Evolutionary conservation across 1,284 basidiomycete genomes (phyloP), one percentile per base, ranked within the genome.

Genomic region (Exobasidium cylindrosporum): DNA sequence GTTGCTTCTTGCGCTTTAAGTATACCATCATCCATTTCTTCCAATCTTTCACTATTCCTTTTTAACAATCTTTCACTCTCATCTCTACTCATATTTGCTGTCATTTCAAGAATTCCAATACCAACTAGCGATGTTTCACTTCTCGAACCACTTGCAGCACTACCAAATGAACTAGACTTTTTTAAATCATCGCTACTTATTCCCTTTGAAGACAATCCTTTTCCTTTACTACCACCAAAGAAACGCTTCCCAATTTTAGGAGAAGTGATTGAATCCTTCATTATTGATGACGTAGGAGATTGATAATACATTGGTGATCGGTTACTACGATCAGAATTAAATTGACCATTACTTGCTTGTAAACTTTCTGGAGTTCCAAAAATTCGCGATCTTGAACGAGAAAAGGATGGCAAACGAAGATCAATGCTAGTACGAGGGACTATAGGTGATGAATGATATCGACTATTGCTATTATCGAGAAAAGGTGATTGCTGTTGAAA

Each of bases 1-100:
- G 59, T 61, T 7, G 59, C 59, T 4, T 23, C 50, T 35, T 61
- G 47, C 5, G 46, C 53, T 13, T 40, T 40, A 17, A 40, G 17
- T 17, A 40, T 17, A 17, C 35, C 17, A 17, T 40, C 35, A 40
- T 40, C 35, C 35, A 40, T 40, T 17, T 40, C 35, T 17, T 40
- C 35, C 35, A 40, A 17, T 17, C 17, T 40, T 7, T 40, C 35
- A 17, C 7, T 40, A 17, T 40, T 40, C 17, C 35, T 17, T 17
- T 40, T 40, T 17, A 40, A 10, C 35, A 40, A n/a, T n/a, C n/a
- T n/a, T n/a, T n/a, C n/a, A n/a, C n/a, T n/a, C n/a, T n/a, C n/a
- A n/a, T n/a, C n/a, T n/a, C n/a, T n/a, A n/a, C n/a, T n/a, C n/a
- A n/a, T n/a, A n/a, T 97, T 29, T 94, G n/a, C n/a, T n/a, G n/a